Evolutionary conservation across 805 yeast genomes (phyloP).

Genomic region (Scheffersomyces ergatensis): DNA sequence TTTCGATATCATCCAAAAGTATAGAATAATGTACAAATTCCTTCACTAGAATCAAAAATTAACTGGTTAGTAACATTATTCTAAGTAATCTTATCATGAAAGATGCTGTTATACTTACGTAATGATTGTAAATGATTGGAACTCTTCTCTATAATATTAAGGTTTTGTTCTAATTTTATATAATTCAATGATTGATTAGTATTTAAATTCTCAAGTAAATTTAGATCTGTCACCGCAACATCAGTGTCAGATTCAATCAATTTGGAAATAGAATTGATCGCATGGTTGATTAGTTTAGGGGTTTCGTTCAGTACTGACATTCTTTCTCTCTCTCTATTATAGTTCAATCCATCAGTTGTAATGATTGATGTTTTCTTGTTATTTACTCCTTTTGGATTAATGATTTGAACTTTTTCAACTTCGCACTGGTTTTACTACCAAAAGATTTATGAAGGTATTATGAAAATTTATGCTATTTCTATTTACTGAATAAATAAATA

Average conservation of each 20-base stretch:
- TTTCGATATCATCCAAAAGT: constrained; percentile 27
- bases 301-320: constrained; percentile 31
- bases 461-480: too few relatives aligned
- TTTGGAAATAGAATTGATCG: constrained; percentile 26
- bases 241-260: constrained; percentile 41
- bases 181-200: constrained; percentile 58
- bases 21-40: constrained; percentile 23
- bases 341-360: too few relatives aligned
- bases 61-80: too few relatives aligned
- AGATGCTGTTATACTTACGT: constrained; percentile 23
- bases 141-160: constrained; percentile 44
- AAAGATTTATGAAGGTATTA: too few relatives aligned
- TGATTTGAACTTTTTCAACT: too few relatives aligned
- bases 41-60: too few relatives aligned
- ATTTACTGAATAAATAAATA: too few relatives aligned
- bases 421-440: too few relatives aligned
- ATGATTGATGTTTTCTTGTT: too few relatives aligned
- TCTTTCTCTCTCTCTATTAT: too few relatives aligned
- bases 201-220: constrained; percentile 51
- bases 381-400: too few relatives aligned
- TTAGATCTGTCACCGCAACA: constrained; percentile 43
- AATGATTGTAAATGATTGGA: constrained; percentile 23
- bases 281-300: constrained; percentile 22
- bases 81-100: not conserved
- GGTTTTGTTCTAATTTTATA: constrained; percentile 38